Conservation (phyloP, 1,139 yeast genomes). For the Geotrichum carabidarum region DNA sequence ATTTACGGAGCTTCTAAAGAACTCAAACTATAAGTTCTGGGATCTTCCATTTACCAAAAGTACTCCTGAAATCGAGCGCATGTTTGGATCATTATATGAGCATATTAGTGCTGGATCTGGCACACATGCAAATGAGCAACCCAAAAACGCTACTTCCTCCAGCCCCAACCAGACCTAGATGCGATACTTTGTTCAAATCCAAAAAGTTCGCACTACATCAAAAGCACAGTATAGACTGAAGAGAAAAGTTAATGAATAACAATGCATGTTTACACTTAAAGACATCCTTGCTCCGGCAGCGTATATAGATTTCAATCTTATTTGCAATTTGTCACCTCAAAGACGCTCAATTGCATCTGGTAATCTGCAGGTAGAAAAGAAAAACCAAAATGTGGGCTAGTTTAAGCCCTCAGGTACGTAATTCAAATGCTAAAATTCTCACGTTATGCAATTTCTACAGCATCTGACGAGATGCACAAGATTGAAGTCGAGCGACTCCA, state of each 20-base stretch:
- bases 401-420: too few relatives aligned
- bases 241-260: neutral
- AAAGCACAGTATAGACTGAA: neutral
- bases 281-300: too few relatives aligned
- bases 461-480: too few relatives aligned
- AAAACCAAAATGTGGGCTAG: too few relatives aligned
- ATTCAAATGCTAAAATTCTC: too few relatives aligned
- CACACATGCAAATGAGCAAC: neutral
- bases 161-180: neutral
- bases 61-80: constrained; percentile 53
- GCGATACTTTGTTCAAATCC: neutral
- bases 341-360: too few relatives aligned
- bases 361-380: too few relatives aligned
- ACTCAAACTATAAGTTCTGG: constrained; percentile 63
- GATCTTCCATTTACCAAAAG: constrained; percentile 69
- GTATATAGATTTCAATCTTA: too few relatives aligned
- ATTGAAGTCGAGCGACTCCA: too few relatives aligned
- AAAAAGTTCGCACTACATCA: neutral
- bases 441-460: too few relatives aligned
- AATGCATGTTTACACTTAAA: neutral
- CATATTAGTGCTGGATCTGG: constrained; percentile 31
- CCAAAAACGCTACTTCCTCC: neutral
- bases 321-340: too few relatives aligned
- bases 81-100: constrained; percentile 39
- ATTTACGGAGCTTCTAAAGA: constrained; percentile 71